Evolutionary conservation across 345 rosid genomes (phyloP).

Genomic region (Populus tremula): DNA sequence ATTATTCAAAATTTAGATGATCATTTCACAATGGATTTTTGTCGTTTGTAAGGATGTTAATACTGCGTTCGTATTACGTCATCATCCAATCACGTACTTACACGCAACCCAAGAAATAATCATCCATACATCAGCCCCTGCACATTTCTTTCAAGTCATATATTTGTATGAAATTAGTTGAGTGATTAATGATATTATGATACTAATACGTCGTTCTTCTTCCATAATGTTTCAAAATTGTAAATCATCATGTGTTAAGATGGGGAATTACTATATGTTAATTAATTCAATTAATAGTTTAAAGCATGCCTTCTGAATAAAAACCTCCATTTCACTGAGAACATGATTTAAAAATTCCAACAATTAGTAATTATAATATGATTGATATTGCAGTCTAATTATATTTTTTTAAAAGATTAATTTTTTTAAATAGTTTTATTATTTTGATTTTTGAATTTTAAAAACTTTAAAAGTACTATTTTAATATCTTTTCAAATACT

Average conservation of each 20-base stretch:
- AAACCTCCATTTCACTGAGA: not conserved
- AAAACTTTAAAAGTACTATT: too few species aligned
- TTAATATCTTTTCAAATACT: too few species aligned
- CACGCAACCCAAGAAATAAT: conserved; percentile 18
- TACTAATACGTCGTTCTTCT: not conserved
- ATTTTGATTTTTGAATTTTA: rapidly evolving
- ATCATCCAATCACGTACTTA: not conserved
- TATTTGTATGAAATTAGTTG: too few species aligned
- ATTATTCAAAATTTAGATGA: not conserved
- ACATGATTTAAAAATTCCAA: not conserved
- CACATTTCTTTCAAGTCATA: not conserved
- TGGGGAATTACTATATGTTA: too few species aligned
- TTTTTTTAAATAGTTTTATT: too few species aligned
- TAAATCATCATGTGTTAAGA: too few species aligned
- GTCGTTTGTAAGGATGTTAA: conserved; percentile 19
- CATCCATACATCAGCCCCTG: not conserved
- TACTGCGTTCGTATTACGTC: conserved; percentile 36
- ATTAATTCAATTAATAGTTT: too few species aligned
- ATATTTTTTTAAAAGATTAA: too few species aligned
- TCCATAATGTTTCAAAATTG: not conserved
- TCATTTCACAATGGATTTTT: conserved; percentile 15
- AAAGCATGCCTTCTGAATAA: too few species aligned
- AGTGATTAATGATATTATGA: not conserved
- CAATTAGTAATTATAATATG: not conserved
- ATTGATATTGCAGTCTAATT: too few species aligned